Percentiles rank a stretch among this genome's conserved stretches.
phyloP scores from a whole-genome alignment of 2,329 filamentous ascomycete species.

The Neonectria coccinea region DNA sequence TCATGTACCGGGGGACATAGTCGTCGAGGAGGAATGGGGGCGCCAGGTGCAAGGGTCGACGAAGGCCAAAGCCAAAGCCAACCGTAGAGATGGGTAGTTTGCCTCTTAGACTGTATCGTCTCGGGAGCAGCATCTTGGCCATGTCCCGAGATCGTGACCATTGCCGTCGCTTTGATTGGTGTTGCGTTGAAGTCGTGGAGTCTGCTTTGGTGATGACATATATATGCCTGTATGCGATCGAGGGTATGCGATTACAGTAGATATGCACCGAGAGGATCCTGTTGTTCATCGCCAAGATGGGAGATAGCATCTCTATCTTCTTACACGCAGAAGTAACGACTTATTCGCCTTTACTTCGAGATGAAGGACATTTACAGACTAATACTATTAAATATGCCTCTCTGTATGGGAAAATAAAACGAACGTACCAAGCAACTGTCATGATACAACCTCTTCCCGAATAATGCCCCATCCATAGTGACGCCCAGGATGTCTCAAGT shows the following conservation, averaged over 20 bases:
- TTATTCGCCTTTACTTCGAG: background rate
- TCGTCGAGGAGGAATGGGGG: slow-evolving; percentile 78
- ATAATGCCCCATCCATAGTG: background rate
- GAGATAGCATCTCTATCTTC: background rate
- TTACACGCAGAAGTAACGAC: background rate
- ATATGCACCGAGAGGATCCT: background rate
- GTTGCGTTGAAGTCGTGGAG: slow-evolving; percentile 24
- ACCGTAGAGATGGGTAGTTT: slow-evolving; percentile 10
- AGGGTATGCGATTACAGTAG: background rate
- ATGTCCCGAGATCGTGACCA: slow-evolving; percentile 36
- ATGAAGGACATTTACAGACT: background rate
- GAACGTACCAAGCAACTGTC: background rate
- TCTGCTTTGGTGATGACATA: background rate
- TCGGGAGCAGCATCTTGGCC: slow-evolving; percentile 31
- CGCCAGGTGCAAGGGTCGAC: slow-evolving; percentile 62
- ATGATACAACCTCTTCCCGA: background rate
- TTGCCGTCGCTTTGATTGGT: slow-evolving; percentile 40
- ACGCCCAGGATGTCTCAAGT: too few relatives aligned
- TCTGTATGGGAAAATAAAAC: background rate
- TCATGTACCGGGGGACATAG: slow-evolving; percentile 79
- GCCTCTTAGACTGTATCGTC: slow-evolving; percentile 10
- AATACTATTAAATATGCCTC: background rate
- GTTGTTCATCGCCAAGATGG: background rate
- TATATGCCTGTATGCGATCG: background rate
- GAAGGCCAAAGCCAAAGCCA: slow-evolving; percentile 4